A percentile compares a stretch with the other conserved stretches of the same genome.
phyloP scores from a whole-genome alignment of 345 rosid genomes.

The Acer campestre region DNA sequence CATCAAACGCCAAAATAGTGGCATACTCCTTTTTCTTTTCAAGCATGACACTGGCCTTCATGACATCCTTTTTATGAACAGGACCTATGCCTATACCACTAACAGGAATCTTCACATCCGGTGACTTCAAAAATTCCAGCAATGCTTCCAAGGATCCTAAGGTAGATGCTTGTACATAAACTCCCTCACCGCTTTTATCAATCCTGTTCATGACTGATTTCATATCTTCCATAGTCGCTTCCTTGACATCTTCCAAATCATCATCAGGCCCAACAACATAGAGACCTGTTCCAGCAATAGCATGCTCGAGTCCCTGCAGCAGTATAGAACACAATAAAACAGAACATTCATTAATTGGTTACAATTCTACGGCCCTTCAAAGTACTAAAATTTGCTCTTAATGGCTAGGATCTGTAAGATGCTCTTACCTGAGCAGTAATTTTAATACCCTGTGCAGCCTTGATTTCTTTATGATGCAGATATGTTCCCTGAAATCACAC shows the following conservation, averaged over 20 bases:
- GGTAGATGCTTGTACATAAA: slow-evolving; percentile 94
- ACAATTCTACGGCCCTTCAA: neutral
- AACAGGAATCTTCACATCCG: slow-evolving; percentile 85
- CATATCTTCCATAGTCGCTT: slow-evolving; percentile 82
- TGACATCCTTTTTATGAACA: slow-evolving; percentile 87
- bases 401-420: neutral
- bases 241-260: slow-evolving; percentile 71
- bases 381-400: neutral
- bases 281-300: slow-evolving; percentile 91
- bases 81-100: slow-evolving; percentile 93
- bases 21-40: slow-evolving; percentile 93
- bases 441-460: slow-evolving; percentile 97
- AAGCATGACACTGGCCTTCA: slow-evolving; percentile 95
- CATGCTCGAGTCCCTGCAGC: slow-evolving; percentile 85
- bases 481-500: slow-evolving; percentile 76
- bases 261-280: slow-evolving; percentile 82
- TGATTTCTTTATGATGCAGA: slow-evolving; percentile 81
- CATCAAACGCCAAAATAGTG: slow-evolving; percentile 94
- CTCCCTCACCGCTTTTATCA: slow-evolving; percentile 91
- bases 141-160: slow-evolving; percentile 94
- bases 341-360: slow-evolving; percentile 2
- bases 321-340: slow-evolving; percentile 10
- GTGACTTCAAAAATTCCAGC: slow-evolving; percentile 88
- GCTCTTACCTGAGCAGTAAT: slow-evolving; percentile 79
- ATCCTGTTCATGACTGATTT: slow-evolving; percentile 80